Evolutionary conservation across 2,329 filamentous ascomycete species (phyloP).

Genomic region (Myriangium duriaei): DNA sequence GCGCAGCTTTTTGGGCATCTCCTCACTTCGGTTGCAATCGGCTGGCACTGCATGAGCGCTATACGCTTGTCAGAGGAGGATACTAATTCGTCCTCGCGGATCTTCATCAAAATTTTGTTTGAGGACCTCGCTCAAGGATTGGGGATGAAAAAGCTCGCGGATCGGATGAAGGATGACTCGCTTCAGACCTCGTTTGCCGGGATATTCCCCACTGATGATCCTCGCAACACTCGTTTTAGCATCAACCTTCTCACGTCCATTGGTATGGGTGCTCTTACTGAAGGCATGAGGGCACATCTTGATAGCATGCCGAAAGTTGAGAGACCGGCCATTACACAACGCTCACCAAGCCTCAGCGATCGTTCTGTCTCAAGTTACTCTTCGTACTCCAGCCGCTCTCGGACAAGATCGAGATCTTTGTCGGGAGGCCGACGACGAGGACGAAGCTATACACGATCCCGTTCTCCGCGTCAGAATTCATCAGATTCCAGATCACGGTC

Average conservation of each 20-base stretch:
- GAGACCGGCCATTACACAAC: slow-evolving; percentile 49
- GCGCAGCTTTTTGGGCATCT: slow-evolving; percentile 90
- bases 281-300: slow-evolving; percentile 84
- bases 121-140: slow-evolving; percentile 82
- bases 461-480: slow-evolving; percentile 16
- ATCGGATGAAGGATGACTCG: slow-evolving; percentile 64
- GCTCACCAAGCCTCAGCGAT: slow-evolving; percentile 43
- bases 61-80: slow-evolving; percentile 93
- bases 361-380: slow-evolving; percentile 65
- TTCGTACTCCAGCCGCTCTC: slow-evolving; percentile 55
- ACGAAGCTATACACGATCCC: slow-evolving; percentile 19
- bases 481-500: slow-evolving; percentile 7
- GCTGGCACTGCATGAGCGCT: slow-evolving; percentile 77
- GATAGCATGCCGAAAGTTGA: slow-evolving; percentile 82
- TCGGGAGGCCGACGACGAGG: slow-evolving; percentile 15
- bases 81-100: slow-evolving; percentile 89
- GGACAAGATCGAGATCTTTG: slow-evolving; percentile 18
- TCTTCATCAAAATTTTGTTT: slow-evolving; percentile 97
- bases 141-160: slow-evolving; percentile 67
- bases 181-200: slow-evolving; percentile 69
- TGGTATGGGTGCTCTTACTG: slow-evolving; percentile 86
- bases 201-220: slow-evolving; percentile 79
- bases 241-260: slow-evolving; percentile 99
- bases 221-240: slow-evolving; percentile 84
- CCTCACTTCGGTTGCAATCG: slow-evolving; percentile 74